These are phyloP conservation scores for Citrullus colocynthis DNA, from an alignment of 306 rosid species.

Conservation along the genomic window DNA sequence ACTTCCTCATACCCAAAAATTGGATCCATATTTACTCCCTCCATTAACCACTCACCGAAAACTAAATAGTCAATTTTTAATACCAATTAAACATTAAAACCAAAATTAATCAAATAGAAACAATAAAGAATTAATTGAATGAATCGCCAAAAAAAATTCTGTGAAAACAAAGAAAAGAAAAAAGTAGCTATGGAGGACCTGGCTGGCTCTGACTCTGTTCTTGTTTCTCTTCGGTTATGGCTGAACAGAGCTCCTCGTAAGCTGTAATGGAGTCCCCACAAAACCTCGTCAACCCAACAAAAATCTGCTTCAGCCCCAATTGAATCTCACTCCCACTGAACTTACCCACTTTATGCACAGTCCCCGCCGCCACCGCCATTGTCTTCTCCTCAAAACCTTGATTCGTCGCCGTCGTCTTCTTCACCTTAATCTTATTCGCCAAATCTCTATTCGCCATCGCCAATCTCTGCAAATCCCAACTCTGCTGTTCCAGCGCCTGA, in stretches of 20 bases:
- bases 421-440: conserved; percentile 37
- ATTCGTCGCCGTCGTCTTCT: background rate
- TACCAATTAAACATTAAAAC: background rate
- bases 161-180: background rate
- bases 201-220: background rate
- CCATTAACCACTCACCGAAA: background rate
- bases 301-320: conserved; percentile 32
- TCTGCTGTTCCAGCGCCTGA: conserved; percentile 28
- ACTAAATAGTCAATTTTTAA: background rate
- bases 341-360: background rate
- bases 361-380: background rate
- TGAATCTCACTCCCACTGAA: background rate
- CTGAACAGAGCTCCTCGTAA: conserved; percentile 43
- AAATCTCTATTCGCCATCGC: conserved; percentile 35
- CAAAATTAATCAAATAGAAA: background rate
- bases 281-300: conserved; percentile 46
- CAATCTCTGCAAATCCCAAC: conserved; percentile 32
- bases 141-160: background rate
- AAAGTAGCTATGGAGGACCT: background rate
- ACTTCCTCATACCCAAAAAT: background rate
- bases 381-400: conserved; percentile 20
- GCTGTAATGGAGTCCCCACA: conserved; percentile 27
- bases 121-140: background rate
- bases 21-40: background rate
- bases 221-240: conserved; percentile 8